Evolutionary conservation across 495 filamentous ascomycete genomes (phyloP).

Genomic region (Lasiosphaeria miniovina): DNA sequence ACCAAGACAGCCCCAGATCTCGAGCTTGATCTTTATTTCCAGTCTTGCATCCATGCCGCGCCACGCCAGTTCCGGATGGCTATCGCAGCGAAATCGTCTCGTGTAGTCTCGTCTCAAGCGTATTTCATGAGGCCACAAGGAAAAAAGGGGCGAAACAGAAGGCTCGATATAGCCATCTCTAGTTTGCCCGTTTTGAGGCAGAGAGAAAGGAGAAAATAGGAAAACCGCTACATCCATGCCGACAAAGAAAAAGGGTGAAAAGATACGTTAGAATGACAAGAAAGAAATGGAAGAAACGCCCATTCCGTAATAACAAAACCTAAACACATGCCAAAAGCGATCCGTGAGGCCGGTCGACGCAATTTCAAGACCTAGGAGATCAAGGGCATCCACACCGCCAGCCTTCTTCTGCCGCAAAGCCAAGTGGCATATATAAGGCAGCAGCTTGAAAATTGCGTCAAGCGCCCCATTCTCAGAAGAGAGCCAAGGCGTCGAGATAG

Average conservation of each 20-base stretch:
- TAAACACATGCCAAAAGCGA: background rate
- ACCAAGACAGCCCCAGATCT: background rate
- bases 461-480: too few relatives aligned
- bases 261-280: too few relatives aligned
- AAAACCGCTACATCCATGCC: background rate
- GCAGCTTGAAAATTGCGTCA: too few relatives aligned
- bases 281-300: too few relatives aligned
- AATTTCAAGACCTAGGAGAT: background rate
- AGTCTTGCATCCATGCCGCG: background rate
- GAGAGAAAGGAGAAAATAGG: constrained; percentile 1
- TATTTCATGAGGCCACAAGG: background rate
- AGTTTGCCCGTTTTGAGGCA: background rate
- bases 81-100: background rate
- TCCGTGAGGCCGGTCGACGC: background rate
- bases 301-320: too few relatives aligned
- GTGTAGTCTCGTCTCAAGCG: background rate
- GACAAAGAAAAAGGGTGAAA: background rate
- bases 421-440: background rate
- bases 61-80: background rate
- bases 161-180: background rate
- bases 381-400: background rate
- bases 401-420: background rate
- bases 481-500: too few relatives aligned
- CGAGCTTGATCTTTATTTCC: background rate
- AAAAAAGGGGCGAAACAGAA: background rate